Evolutionary conservation across 495 filamentous ascomycete species (phyloP).

Genomic region (Penicillium paxilli): DNA sequence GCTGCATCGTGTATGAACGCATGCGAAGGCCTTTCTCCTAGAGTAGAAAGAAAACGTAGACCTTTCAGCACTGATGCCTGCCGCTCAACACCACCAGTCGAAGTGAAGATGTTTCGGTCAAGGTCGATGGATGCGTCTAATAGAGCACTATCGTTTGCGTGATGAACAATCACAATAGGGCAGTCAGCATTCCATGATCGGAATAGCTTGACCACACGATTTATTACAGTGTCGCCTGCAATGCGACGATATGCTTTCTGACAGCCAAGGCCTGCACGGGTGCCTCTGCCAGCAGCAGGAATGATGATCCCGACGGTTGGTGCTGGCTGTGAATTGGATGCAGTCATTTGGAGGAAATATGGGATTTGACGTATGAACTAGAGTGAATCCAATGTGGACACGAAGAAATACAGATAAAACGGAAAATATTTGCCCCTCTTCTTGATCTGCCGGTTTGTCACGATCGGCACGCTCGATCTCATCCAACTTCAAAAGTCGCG

Average conservation of each 20-base stretch:
- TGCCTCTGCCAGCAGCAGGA: constrained; percentile 9
- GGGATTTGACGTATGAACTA: too few species aligned
- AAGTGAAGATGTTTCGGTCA: constrained; percentile 4
- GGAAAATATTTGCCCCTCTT: constrained; percentile 3
- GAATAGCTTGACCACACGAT: constrained; percentile 7
- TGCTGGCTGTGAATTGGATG: background rate
- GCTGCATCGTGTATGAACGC: constrained; percentile 14
- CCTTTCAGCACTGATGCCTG: constrained; percentile 4
- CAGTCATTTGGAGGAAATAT: background rate
- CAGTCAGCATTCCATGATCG: constrained; percentile 1
- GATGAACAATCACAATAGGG: constrained; percentile 7
- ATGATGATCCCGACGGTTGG: constrained; percentile 5
- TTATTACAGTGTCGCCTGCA: constrained; percentile 7
- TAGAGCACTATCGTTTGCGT: background rate
- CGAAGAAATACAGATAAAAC: background rate
- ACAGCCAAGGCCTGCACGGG: constrained; percentile 5
- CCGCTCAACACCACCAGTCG: constrained; percentile 3
- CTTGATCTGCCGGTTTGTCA: constrained; percentile 1
- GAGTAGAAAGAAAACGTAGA: constrained; percentile 8
- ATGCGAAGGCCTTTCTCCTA: background rate
- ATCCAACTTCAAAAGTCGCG: background rate
- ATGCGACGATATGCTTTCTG: constrained; percentile 12
- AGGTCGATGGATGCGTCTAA: constrained; percentile 5
- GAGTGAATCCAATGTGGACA: too few species aligned
- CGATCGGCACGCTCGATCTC: constrained; percentile 2